Base-by-base conservation (phyloP, 331 rosid genomes). In the Quercus tomentella region DNA sequence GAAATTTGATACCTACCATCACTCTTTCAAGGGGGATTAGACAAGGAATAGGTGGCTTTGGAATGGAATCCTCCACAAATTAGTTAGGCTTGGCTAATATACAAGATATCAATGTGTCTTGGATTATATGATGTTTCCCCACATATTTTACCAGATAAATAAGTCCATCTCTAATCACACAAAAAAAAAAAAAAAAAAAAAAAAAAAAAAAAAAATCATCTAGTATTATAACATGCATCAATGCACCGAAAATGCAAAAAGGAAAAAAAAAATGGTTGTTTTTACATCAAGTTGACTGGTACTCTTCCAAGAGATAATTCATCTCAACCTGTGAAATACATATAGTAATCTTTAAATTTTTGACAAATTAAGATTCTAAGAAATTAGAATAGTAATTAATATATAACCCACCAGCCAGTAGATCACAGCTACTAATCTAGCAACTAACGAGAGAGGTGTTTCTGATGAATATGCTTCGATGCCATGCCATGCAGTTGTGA, bases 401-500 rank as follows among this genome's bases (percentile, higher is more conserved):
- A 0, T 9, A 41, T 41, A 41, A 41, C 49, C 49, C 49, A 41
- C 49, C 49, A 55, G 54, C 55, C 55, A 49, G 17, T 49, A 49
- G 55, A 49, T 11, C 55, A 49, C 55, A 49, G 17, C 56, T 55
- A 70, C 37, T 22, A 56, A 69, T 58, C 70, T 58, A 77, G 65
- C 37, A 63, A 66, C 79, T 82, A 66, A 26, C 37, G 80, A 28
- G 81, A 69, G 4, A 61, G 67, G 23, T 83, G 82, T 63, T 73
- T 83, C 21, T 80, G 75, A 31, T 76, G 82, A 71, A 71, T 63
- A 31, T 80, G 88, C 72, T 82, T 85, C 23, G 81, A 71, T n/a
- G 76, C 78, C 80, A 67, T 79, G 74, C 81, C 87, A 30, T 80
- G 89, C 66, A 72, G 76, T 28, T 83, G 81, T 1, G 74, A 26